Conservation (phyloP, 768 basidiomycete genomes). For the Collybia nuda region DNA sequence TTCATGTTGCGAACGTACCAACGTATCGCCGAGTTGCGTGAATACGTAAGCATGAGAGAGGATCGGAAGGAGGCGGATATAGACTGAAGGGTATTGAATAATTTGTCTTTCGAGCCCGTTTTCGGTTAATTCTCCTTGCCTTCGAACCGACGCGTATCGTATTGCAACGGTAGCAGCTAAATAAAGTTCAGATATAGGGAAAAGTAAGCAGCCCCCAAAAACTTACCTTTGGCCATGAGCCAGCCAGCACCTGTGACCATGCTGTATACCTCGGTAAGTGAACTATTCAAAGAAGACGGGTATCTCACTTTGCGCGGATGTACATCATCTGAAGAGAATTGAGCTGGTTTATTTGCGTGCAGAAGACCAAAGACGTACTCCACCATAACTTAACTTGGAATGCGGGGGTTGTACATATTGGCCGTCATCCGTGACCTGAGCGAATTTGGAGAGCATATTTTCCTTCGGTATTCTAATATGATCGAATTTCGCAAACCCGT, state of each 20-base stretch:
- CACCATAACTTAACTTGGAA: slow-evolving; percentile 73
- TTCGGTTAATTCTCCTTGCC: slow-evolving; percentile 57
- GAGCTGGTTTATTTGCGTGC: not conserved
- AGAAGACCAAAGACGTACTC: slow-evolving; percentile 42
- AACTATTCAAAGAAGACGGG: not conserved
- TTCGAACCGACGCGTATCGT: slow-evolving; percentile 69
- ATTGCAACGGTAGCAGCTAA: slow-evolving; percentile 62
- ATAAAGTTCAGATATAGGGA: not conserved
- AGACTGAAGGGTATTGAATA: slow-evolving; percentile 71
- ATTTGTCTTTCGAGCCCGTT: slow-evolving; percentile 64
- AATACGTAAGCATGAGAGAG: slow-evolving; percentile 71
- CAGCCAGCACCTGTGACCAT: slow-evolving; percentile 67
- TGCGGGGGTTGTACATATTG: slow-evolving; percentile 67
- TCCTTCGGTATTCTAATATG: slow-evolving; percentile 66
- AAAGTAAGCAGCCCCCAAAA: not conserved
- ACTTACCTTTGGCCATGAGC: slow-evolving; percentile 62
- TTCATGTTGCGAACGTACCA: slow-evolving; percentile 37
- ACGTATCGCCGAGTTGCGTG: slow-evolving; percentile 56
- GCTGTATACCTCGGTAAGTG: slow-evolving; percentile 27
- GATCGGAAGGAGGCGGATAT: slow-evolving; percentile 71
- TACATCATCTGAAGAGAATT: slow-evolving; percentile 58
- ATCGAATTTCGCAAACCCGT: slow-evolving; percentile 68
- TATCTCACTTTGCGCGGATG: slow-evolving; percentile 60
- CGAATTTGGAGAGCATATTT: slow-evolving; percentile 76
- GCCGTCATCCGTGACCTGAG: slow-evolving; percentile 65